A percentile compares a stretch with the other conserved stretches of the same genome.
Conservation (phyloP, 2,329 filamentous ascomycete species). For the Xylaria arbuscula region DNA sequence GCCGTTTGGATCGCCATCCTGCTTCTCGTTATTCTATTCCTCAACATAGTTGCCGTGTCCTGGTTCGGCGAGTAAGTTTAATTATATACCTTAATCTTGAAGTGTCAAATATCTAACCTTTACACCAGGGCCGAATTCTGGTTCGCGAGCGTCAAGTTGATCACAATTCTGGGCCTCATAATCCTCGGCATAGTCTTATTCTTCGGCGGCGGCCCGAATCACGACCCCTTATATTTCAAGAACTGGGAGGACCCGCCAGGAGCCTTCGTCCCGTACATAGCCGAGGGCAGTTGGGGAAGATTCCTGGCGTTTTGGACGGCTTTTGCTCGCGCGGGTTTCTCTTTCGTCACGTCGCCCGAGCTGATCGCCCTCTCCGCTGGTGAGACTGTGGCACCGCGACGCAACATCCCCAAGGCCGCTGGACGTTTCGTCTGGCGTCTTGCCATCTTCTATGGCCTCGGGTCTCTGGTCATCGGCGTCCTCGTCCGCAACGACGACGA, state of each 20-base stretch:
- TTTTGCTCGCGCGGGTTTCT: constrained; percentile 68
- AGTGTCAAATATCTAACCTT: constrained; percentile 13
- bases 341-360: constrained; percentile 72
- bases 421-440: constrained; percentile 71
- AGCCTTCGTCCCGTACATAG: constrained; percentile 61
- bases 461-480: constrained; percentile 69
- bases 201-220: constrained; percentile 65
- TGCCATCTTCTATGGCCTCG: constrained; percentile 72
- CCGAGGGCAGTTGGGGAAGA: constrained; percentile 58
- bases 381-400: constrained; percentile 71
- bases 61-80: constrained; percentile 64
- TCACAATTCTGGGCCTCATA: constrained; percentile 68
- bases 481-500: constrained; percentile 73
- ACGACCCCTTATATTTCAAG: constrained; percentile 61
- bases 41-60: constrained; percentile 68
- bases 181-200: constrained; percentile 67
- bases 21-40: constrained; percentile 62
- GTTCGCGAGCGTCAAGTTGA: constrained; percentile 70
- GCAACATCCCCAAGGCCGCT: constrained; percentile 74
- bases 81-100: too few relatives aligned
- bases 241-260: constrained; percentile 60
- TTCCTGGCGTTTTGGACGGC: constrained; percentile 70
- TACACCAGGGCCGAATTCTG: constrained; percentile 64
- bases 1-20: constrained; percentile 71
- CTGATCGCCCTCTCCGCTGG: constrained; percentile 72